Evolutionary conservation across 78 protist genomes (phyloP).

Genomic region (Isochrysis galbana): DNA sequence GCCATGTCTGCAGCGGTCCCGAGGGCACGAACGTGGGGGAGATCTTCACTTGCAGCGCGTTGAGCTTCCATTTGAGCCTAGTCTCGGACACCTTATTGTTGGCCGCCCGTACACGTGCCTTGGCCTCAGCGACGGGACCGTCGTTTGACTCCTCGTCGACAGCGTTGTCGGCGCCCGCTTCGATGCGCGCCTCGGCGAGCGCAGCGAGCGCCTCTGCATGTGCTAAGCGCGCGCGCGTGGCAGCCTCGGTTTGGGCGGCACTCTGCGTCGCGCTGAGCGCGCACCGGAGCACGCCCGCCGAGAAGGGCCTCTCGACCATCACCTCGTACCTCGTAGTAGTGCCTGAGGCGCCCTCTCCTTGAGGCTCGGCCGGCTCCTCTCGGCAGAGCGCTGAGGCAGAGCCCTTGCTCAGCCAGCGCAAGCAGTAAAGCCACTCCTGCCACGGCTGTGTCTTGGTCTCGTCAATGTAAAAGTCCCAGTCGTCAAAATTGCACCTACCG

Average conservation of each 20-base stretch:
- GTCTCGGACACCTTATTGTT: not conserved
- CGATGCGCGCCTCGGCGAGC: too few species aligned
- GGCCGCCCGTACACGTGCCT: not conserved
- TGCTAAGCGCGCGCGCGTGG: too few species aligned
- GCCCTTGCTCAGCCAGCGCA: not conserved
- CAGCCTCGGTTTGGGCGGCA: too few species aligned
- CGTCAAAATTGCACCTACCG: not conserved
- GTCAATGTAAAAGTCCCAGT: not conserved
- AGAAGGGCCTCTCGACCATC: not conserved
- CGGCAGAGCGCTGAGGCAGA: not conserved
- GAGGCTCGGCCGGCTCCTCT: not conserved
- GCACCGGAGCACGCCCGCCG: not conserved
- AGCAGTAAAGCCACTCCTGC: not conserved
- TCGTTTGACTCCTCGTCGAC: not conserved
- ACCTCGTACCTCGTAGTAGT: not conserved
- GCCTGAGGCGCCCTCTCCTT: too few species aligned
- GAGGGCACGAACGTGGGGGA: not conserved
- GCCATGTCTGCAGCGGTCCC: not conserved
- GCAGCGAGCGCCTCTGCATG: not conserved
- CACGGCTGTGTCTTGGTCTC: not conserved
- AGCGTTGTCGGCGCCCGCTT: not conserved
- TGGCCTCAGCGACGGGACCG: not conserved
- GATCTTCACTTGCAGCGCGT: not conserved
- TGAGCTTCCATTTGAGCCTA: not conserved
- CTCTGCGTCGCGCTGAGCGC: not conserved